Base-by-base conservation (phyloP, 2,329 filamentous ascomycete species). In the Xylariomycetidae sp. region DNA sequence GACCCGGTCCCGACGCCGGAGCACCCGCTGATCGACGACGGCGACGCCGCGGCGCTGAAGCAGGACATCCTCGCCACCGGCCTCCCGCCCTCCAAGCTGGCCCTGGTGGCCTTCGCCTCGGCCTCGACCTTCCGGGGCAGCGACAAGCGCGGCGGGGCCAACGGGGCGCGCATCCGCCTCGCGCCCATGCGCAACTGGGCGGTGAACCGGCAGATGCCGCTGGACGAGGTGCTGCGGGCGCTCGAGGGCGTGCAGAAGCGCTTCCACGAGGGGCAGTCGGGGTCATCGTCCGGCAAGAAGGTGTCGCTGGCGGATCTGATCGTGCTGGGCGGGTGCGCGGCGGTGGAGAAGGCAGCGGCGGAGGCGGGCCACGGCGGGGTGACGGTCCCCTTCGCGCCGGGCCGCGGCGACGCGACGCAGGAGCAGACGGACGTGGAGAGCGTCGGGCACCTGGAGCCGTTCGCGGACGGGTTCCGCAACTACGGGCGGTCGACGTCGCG, bases 121-220 rank as follows among this genome's bases (percentile, higher is more conserved):
- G 80, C 81, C 16, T 80, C 81, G 3, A 80, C 79, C 19, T 86
- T 81, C 76, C 81, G 82, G 40, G 73, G 77, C 47, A 74, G 76
- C 47, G 84, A 89, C 68, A 88, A 88, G 76, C 84, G 84, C 45
- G 84, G 84, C 47, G 84, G 84, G 53, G 84, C 84, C 61, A 89
- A 89, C 51, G 84, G 84, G 49, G 83, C 76, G 10, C 83, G 84
- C 48, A 85, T 89, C 50, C 79, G 81, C 20, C 79, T 89, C 9
- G 66, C 71, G 41, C 84, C 84, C 16, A 79, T 84, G 64, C 77
- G 76, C 49, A 65, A 75, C 58, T 89, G 84, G 83, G 61, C 75
- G 52, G 72, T 79, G 54, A 89, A 89, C 73, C 83, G 85, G 67
- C 82, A 82, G 18, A 49, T 67, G 2, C 73, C 82, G 60, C 65